Base-by-base conservation (phyloP, 768 basidiomycete genomes). In the Pilatotrama ljubarskyi region DNA sequence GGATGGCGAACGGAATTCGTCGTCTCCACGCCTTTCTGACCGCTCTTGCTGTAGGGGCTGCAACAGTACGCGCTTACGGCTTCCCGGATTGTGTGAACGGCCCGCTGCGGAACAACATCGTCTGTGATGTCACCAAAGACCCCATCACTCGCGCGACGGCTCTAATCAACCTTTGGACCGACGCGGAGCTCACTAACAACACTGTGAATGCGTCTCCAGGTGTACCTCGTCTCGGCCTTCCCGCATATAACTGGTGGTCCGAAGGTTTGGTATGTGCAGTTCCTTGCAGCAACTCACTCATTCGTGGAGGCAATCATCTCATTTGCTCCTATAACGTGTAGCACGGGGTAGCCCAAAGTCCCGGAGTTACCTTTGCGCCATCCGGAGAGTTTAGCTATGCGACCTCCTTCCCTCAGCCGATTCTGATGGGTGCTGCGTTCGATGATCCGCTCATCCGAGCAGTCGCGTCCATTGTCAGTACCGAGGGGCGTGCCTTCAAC, bases 241-340 rank as follows among this genome's bases (percentile, higher is more conserved):
- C 83, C 10, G 66, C 78, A 17, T 86, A 86, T 52, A 74, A 83
- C 47, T 84, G 83, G 83, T 85, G 84, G 83, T 81, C 79, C 22
- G 83, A 85, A 72, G 83, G 78, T 2, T 65, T 85, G 65, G 84
- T 84, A 64, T 55, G 76, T 63, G 6, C 1, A 67, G 26, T 29
- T 13, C 29, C 5, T 36, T 32, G 43, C 38, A 15, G 22, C 26
- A 15, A 46, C 17, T 15, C 48, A 42, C 25, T 53, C n/a, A n/a
- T n/a, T n/a, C n/a, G n/a, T n/a, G n/a, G n/a, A 20, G 26, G 20
- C 17, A 17, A 64, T n/a, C 52, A 41, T 11, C 38, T 41, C 41
- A 43, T n/a, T 38, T 36, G 48, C 24, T n/a, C n/a, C n/a, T 41
- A 8, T 13, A 8, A 47, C 8, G 4, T 17, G 5, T 36, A 63